Conservation (phyloP, 495 filamentous ascomycete genomes). For the Hypomontagnella monticulosa region DNA sequence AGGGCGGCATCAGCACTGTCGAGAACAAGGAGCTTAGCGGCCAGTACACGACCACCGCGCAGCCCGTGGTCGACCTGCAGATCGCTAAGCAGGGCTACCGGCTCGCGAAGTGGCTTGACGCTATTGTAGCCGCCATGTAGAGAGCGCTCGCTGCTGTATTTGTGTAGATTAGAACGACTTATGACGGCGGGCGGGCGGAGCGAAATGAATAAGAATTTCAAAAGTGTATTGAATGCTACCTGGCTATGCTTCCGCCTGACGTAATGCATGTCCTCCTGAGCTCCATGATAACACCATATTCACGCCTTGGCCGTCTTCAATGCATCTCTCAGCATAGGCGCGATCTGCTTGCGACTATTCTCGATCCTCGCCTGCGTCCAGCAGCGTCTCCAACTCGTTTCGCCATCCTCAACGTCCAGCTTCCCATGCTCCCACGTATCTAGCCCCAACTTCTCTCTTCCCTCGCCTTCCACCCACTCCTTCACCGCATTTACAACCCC, state of each 20-base stretch:
- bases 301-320: constrained; percentile 53
- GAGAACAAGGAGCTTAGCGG: constrained; percentile 60
- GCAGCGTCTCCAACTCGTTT: constrained; percentile 57
- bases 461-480: constrained; percentile 61
- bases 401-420: constrained; percentile 56
- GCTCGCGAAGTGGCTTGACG: constrained; percentile 47
- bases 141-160: not conserved
- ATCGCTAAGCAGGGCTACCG: constrained; percentile 72
- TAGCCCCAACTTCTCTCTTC: constrained; percentile 62
- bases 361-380: constrained; percentile 75
- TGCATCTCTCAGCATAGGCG: constrained; percentile 77
- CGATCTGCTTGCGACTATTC: constrained; percentile 88
- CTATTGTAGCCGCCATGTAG: constrained; percentile 43
- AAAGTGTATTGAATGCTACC: no score
- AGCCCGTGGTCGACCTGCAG: constrained; percentile 66
- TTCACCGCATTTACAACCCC: constrained; percentile 57
- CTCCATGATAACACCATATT: not conserved
- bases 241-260: no score
- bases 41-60: constrained; percentile 61
- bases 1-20: constrained; percentile 58
- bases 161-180: no score
- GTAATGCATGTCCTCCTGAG: constrained; percentile 1
- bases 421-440: constrained; percentile 59
- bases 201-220: no score
- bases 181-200: no score